Percentiles rank a stretch among this genome's conserved stretches.
Conservation (phyloP, 1,284 basidiomycete genomes). For the Coniferiporia weirii region DNA sequence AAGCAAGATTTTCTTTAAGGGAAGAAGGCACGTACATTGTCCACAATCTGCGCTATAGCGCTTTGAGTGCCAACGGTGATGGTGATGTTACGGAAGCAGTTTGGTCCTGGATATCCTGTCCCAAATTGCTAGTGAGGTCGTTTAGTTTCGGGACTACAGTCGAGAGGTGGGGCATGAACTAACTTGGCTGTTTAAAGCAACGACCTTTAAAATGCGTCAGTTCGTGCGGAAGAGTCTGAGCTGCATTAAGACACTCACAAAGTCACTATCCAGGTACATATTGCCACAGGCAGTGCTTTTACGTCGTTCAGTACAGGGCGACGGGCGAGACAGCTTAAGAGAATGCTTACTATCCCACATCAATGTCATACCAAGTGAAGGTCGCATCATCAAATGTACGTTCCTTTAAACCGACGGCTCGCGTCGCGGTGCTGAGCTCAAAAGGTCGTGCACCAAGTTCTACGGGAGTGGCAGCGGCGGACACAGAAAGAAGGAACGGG, state of each 20-base stretch:
- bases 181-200: constrained; percentile 10
- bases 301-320: not conserved
- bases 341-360: constrained; percentile 37
- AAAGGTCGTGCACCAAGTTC: constrained; percentile 20
- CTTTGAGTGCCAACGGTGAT: constrained; percentile 63
- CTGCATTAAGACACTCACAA: constrained; percentile 25
- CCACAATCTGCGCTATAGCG: constrained; percentile 55
- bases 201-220: constrained; percentile 16
- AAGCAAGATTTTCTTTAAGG: constrained; percentile 3
- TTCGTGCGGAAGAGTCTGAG: not conserved
- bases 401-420: constrained; percentile 37
- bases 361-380: constrained; percentile 53
- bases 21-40: constrained; percentile 41
- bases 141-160: not conserved
- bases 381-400: constrained; percentile 33
- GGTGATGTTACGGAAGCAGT: constrained; percentile 61
- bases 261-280: constrained; percentile 28
- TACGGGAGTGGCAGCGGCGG: not conserved
- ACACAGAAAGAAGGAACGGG: not conserved
- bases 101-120: constrained; percentile 47
- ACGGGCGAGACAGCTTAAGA: not conserved
- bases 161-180: not conserved
- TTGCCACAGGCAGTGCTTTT: constrained; percentile 37
- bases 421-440: constrained; percentile 32
- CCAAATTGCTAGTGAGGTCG: constrained; percentile 42